These are phyloP conservation scores for Cephaloascus fragrans DNA, from an alignment of 805 yeast species.

Conservation along the genomic window DNA sequence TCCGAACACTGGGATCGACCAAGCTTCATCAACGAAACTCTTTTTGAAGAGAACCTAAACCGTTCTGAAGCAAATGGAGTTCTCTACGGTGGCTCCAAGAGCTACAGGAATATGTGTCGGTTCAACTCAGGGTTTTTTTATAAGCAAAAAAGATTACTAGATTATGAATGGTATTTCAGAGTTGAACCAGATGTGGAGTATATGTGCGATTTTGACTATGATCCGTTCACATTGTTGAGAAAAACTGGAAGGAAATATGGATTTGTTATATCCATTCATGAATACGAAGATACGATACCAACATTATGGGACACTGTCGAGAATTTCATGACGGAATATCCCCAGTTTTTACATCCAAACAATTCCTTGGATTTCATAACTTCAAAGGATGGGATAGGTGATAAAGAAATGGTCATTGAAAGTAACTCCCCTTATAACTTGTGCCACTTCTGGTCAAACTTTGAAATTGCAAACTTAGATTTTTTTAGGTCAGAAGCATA, in stretches of 20 bases:
- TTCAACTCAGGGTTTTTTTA: conserved; percentile 61
- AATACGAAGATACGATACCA: conserved; percentile 41
- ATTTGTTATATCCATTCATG: conserved; percentile 39
- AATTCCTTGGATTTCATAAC: conserved; percentile 40
- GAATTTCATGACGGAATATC: conserved; percentile 31
- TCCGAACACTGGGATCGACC: conserved; percentile 31
- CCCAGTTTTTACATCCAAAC: conserved; percentile 35
- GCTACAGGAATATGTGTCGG: conserved; percentile 62
- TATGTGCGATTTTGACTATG: conserved; percentile 48
- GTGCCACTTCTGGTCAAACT: conserved; percentile 62
- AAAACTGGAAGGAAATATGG: conserved; percentile 37
- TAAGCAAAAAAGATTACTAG: conserved; percentile 29
- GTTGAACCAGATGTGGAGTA: conserved; percentile 52
- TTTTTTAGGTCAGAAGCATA: conserved; percentile 40
- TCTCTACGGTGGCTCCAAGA: conserved; percentile 36
- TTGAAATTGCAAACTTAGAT: conserved; percentile 44
- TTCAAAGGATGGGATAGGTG: conserved; percentile 28
- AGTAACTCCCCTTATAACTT: conserved; percentile 29
- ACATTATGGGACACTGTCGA: conserved; percentile 41
- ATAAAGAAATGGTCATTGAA: conserved; percentile 3
- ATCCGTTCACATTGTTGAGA: conserved; percentile 36
- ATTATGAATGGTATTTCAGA: conserved; percentile 49
- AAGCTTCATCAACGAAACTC: conserved; percentile 17
- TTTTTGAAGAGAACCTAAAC: conserved; percentile 14
- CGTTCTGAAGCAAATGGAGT: conserved; percentile 14